Evolutionary conservation across 768 basidiomycete species (phyloP).

Genomic region (Mycena rebaudengoi): DNA sequence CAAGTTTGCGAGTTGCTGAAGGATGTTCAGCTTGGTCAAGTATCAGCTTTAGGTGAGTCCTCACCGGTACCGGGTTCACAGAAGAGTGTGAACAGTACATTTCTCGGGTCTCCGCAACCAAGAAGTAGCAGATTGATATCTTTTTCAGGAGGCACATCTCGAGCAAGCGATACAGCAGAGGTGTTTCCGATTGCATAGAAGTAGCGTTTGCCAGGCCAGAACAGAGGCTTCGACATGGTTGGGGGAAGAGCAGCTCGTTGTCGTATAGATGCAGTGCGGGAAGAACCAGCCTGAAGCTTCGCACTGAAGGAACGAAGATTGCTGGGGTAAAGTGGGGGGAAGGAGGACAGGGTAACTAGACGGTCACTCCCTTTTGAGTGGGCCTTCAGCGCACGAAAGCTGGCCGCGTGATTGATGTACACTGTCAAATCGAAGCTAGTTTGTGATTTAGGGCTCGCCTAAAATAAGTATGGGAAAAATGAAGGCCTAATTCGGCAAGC

Average conservation of each 20-base stretch:
- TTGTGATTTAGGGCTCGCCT: slow-evolving; percentile 17
- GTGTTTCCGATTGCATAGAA: slow-evolving; percentile 74
- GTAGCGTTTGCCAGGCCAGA: slow-evolving; percentile 52
- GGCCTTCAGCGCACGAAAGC: slow-evolving; percentile 12
- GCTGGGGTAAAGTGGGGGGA: slow-evolving; percentile 14
- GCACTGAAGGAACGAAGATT: slow-evolving; percentile 8
- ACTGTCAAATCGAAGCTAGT: slow-evolving; percentile 18
- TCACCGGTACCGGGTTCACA: slow-evolving; percentile 36
- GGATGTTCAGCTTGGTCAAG: not conserved
- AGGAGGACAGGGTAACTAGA: slow-evolving; percentile 4
- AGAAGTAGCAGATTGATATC: slow-evolving; percentile 57
- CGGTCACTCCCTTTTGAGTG: slow-evolving; percentile 5
- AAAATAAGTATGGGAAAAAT: slow-evolving; percentile 15
- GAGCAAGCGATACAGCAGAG: slow-evolving; percentile 57
- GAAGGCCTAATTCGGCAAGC: slow-evolving; percentile 12
- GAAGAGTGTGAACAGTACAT: slow-evolving; percentile 58
- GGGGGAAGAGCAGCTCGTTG: slow-evolving; percentile 10
- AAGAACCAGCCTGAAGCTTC: slow-evolving; percentile 9
- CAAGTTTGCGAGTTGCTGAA: slow-evolving; percentile 42
- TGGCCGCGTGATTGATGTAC: slow-evolving; percentile 18
- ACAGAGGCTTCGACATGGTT: slow-evolving; percentile 52
- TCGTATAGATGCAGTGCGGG: not conserved
- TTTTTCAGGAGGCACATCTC: slow-evolving; percentile 55
- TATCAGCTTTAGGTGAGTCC: not conserved
- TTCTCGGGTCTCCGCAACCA: slow-evolving; percentile 67